These are phyloP conservation scores for Spiromastix sp. DNA, from an alignment of 2,329 filamentous ascomycete genomes.

Conservation along the genomic window DNA sequence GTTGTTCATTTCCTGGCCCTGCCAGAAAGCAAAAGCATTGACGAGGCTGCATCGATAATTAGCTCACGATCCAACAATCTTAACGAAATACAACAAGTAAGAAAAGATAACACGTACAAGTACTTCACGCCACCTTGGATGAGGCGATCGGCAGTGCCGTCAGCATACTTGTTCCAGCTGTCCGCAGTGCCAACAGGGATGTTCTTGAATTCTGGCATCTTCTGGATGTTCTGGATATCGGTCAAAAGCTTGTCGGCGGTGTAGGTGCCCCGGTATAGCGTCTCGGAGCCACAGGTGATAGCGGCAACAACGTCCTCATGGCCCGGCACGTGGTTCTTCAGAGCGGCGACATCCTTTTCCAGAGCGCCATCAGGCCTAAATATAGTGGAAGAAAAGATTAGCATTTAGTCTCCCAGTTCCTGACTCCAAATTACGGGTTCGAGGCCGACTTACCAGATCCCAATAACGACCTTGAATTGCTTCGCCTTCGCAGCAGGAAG, in stretches of 20 bases:
- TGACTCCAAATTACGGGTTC: neutral
- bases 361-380: constrained; percentile 52
- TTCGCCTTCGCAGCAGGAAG: constrained; percentile 55
- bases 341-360: constrained; percentile 48
- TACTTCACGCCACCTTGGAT: constrained; percentile 51
- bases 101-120: constrained; percentile 30
- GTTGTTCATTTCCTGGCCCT: constrained; percentile 48
- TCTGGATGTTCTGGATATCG: constrained; percentile 53
- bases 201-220: constrained; percentile 37
- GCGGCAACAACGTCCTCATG: constrained; percentile 53
- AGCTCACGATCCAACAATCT: neutral
- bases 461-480: constrained; percentile 58
- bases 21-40: constrained; percentile 67
- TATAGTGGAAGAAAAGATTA: neutral
- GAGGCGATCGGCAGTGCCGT: constrained; percentile 56
- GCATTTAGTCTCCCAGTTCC: no score
- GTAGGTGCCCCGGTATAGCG: constrained; percentile 58
- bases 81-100: neutral
- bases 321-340: constrained; percentile 34
- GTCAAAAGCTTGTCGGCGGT: constrained; percentile 48
- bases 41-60: constrained; percentile 34
- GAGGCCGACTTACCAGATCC: constrained; percentile 50
- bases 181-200: constrained; percentile 58
- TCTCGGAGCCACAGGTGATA: constrained; percentile 61
- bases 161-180: constrained; percentile 61